Percentiles rank a stretch among this genome's conserved stretches.
phyloP scores from a whole-genome alignment of 306 rosid genomes.

The Gastrolobium bilobum region DNA sequence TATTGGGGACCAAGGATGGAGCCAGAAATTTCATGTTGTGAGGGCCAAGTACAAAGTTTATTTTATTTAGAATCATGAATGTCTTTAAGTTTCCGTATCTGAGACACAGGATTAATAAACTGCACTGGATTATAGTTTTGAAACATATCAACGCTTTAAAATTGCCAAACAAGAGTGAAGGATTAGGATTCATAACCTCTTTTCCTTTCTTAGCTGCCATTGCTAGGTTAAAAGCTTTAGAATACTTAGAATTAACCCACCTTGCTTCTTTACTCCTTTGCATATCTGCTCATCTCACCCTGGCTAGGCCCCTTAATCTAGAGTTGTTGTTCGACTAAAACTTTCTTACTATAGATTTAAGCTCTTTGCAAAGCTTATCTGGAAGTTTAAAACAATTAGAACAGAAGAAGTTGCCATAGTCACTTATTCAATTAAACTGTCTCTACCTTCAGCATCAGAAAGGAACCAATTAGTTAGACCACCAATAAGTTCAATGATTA shows the following conservation, averaged over 20 bases:
- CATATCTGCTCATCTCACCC: slow-evolving; percentile 18
- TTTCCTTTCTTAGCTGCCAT: slow-evolving; percentile 2
- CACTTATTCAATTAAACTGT: slow-evolving; percentile 5
- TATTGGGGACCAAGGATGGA: slow-evolving; percentile 31
- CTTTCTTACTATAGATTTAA: slow-evolving; percentile 22
- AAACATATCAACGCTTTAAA: background rate
- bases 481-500: slow-evolving; percentile 19
- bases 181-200: slow-evolving; percentile 11
- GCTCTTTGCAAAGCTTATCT: slow-evolving; percentile 24
- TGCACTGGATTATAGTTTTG: slow-evolving; percentile 12
- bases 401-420: slow-evolving; percentile 3
- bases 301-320: slow-evolving; percentile 6
- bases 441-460: slow-evolving; percentile 30
- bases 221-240: slow-evolving; percentile 27
- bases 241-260: slow-evolving; percentile 23
- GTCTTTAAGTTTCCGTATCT: slow-evolving; percentile 22
- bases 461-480: slow-evolving; percentile 16
- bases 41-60: background rate
- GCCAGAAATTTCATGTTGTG: slow-evolving; percentile 24
- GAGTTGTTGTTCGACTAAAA: background rate
- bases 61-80: slow-evolving; percentile 12
- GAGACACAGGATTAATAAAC: slow-evolving; percentile 3
- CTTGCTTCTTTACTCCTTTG: slow-evolving; percentile 4
- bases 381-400: slow-evolving; percentile 25
- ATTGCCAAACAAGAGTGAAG: background rate